Evolutionary conservation across 768 basidiomycete genomes (phyloP), one percentile per base, ranked within the genome.

Genomic region (Rhodotorula graminis): DNA sequence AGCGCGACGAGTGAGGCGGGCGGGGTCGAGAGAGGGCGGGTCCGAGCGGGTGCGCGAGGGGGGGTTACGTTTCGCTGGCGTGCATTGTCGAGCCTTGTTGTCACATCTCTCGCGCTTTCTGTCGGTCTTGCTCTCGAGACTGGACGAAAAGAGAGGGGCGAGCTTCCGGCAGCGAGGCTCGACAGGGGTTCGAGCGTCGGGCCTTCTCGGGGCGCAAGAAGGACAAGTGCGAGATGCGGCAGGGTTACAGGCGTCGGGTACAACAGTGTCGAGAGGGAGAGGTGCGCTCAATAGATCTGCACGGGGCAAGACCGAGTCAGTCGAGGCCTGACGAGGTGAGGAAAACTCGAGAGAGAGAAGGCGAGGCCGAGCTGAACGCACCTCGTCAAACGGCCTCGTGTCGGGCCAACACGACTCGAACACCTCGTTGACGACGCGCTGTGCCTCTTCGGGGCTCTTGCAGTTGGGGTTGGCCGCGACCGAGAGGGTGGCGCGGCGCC

Each of bases 301-400:
- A 4, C 14, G 9, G n/a, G 27, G 21, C 16, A 5, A 37, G 37
- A 37, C 4, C 5, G 37, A 37, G 37, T 37, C 37, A 37, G 37
- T 37, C 37, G 37, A 37, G 23, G 23, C 31, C 33, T 19, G 15
- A 33, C 44, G 50, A 67, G 31, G 53, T 57, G 2, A 57, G 33
- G n/a, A n/a, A n/a, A n/a, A n/a, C n/a, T n/a, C n/a, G 18, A 15
- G 21, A 12, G 11, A 19, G n/a, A 37, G 11, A 57, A 29, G 11
- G 16, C 29, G 56, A 5, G 33, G 18, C 33, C 27, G n/a, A n/a
- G 61, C 8, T 11, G 2, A 10, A 69, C 79, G 52, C 61, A 92
- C 92, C 89, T 98, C 94, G 80, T 99, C 96, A 80, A 97, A 99
- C 16, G 96, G 95, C 73, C 95, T 83, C 12, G 94, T 97, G 80